A percentile compares a stretch with the other conserved stretches of the same genome.
Evolutionary conservation across 345 rosid species (phyloP).

Genomic region (Citrus hindsii): DNA sequence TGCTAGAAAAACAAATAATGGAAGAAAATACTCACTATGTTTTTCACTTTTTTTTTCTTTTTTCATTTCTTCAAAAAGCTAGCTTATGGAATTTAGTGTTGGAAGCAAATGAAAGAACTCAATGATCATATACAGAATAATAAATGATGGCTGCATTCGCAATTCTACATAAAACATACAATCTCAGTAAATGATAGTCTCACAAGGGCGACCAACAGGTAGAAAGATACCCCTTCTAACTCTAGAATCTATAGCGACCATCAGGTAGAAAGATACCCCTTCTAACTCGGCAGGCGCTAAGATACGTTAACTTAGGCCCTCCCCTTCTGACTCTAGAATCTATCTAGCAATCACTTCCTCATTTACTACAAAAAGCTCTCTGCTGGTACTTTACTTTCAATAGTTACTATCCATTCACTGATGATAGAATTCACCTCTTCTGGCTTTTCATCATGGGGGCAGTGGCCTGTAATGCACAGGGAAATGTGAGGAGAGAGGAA

Average conservation of each 20-base stretch:
- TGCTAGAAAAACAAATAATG: not conserved
- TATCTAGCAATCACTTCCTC: no score
- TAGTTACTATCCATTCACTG: conserved; percentile 47
- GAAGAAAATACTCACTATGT: not conserved
- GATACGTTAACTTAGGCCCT: no score
- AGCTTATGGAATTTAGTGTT: not conserved
- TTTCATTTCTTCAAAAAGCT: not conserved
- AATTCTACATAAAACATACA: not conserved
- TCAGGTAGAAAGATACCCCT: not conserved
- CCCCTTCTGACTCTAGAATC: no score
- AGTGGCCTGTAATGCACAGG: conserved; percentile 50
- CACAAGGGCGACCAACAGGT: not conserved
- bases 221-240: not conserved
- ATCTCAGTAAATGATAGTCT: not conserved
- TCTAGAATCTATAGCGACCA: not conserved
- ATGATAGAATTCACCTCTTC: conserved; percentile 53
- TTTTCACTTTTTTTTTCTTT: not conserved
- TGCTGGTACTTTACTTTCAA: conserved; percentile 22
- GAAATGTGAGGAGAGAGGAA: not conserved
- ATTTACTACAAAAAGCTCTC: conserved; percentile 15
- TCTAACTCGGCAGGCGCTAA: no score
- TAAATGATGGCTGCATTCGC: not conserved
- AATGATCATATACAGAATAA: not conserved
- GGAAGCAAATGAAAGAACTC: not conserved
- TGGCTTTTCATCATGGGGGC: conserved; percentile 85